Evolutionary conservation across 176 grass and related monocot genomes (phyloP).

Genomic region (Eleusine indica): DNA sequence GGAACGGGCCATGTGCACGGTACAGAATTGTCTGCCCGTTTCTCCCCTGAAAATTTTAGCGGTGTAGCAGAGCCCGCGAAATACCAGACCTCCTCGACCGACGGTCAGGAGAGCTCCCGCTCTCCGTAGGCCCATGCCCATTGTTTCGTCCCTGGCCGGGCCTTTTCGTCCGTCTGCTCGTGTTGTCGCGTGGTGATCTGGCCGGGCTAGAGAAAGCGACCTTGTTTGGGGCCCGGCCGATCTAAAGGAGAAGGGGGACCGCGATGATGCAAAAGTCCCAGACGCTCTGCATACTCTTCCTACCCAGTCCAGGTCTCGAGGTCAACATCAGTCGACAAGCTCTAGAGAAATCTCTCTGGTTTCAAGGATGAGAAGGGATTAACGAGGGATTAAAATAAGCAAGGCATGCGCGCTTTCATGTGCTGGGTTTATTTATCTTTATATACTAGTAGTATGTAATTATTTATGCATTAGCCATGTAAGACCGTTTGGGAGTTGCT

Average conservation of each 20-base stretch:
- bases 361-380: conserved; percentile 18
- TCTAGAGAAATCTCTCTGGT: conserved; percentile 25
- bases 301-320: not conserved
- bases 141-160: not conserved
- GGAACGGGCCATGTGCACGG: conserved; percentile 21
- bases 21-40: conserved; percentile 17
- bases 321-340: not conserved
- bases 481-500: too few relatives aligned
- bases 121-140: not conserved
- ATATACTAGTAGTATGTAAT: too few relatives aligned
- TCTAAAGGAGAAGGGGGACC: not conserved
- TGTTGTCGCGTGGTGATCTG: not conserved
- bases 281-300: not conserved
- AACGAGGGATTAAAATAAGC: conserved; percentile 32
- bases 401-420: conserved; percentile 4
- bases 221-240: not conserved
- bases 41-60: not conserved
- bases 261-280: not conserved
- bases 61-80: not conserved
- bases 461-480: too few relatives aligned
- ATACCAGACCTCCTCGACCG: conserved; percentile 11
- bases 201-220: conserved; percentile 13
- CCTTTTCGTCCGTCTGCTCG: conserved; percentile 25
- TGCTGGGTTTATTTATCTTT: not conserved
- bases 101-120: conserved; percentile 2